Percentiles rank a stretch among this genome's conserved stretches.
phyloP scores from a whole-genome alignment of 805 yeast genomes.

The Ogataea haglerorum region DNA sequence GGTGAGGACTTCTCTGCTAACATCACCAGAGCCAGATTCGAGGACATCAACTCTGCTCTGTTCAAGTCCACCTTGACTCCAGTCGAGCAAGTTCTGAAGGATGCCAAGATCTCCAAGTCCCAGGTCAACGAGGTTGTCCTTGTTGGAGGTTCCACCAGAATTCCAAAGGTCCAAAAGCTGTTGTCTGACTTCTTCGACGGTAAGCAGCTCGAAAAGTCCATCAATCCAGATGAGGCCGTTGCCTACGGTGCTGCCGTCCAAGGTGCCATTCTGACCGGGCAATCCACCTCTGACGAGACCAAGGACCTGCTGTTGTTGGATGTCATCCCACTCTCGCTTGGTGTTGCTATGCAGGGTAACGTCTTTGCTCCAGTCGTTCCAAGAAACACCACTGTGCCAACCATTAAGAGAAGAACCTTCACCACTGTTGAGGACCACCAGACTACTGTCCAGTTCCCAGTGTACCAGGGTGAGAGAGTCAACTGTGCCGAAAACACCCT shows the following conservation, averaged over 20 bases:
- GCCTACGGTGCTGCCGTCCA: conserved; percentile 99
- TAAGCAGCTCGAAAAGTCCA: conserved; percentile 93
- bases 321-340: conserved; percentile 97
- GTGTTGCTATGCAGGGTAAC: conserved; percentile 99
- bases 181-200: conserved; percentile 95
- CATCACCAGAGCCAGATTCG: conserved; percentile 95
- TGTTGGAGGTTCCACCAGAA: conserved; percentile 99
- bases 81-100: conserved; percentile 92
- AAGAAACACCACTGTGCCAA: conserved; percentile 99
- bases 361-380: conserved; percentile 98
- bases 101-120: conserved; percentile 79
- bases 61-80: conserved; percentile 94
- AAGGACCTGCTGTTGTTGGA: conserved; percentile 93
- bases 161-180: conserved; percentile 95
- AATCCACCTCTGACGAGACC: conserved; percentile 84
- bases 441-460: conserved; percentile 98
- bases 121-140: conserved; percentile 91
- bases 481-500: conserved; percentile 96
- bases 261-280: conserved; percentile 97
- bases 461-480: conserved; percentile 99
- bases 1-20: conserved; percentile 97
- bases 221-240: conserved; percentile 99
- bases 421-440: conserved; percentile 98
- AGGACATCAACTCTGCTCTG: conserved; percentile 90
- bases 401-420: conserved; percentile 98